Evolutionary conservation across 2,329 filamentous ascomycete genomes (phyloP).

Genomic region (Stylonectria norvegica): DNA sequence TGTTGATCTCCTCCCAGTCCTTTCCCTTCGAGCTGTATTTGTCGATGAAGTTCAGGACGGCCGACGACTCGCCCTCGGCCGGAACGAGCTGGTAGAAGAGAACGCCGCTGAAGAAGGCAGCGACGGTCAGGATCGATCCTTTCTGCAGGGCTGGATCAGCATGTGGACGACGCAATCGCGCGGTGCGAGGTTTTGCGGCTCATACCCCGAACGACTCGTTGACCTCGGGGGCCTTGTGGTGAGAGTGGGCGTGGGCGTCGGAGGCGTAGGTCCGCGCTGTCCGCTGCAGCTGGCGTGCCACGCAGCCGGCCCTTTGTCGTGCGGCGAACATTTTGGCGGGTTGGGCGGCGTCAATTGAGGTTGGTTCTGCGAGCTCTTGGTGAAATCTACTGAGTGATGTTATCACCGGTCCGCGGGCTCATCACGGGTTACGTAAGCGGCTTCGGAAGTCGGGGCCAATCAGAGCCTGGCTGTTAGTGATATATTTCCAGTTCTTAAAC

Average conservation of each 20-base stretch:
- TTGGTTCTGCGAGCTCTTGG: constrained; percentile 23
- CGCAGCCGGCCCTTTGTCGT: constrained; percentile 43
- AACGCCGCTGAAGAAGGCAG: constrained; percentile 42
- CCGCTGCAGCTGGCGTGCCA: constrained; percentile 37
- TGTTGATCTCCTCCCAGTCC: constrained; percentile 51
- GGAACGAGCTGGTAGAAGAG: constrained; percentile 49
- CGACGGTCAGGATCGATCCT: constrained; percentile 47
- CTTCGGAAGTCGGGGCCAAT: constrained; percentile 19
- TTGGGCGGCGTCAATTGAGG: constrained; percentile 33
- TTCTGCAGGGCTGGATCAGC: constrained; percentile 35
- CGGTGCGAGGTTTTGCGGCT: constrained; percentile 24
- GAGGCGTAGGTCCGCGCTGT: constrained; percentile 52
- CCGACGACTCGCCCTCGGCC: constrained; percentile 48
- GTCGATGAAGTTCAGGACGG: constrained; percentile 44
- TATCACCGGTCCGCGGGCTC: constrained; percentile 25
- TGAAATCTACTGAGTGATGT: constrained; percentile 24
- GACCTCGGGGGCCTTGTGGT: constrained; percentile 43
- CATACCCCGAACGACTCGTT: constrained; percentile 58
- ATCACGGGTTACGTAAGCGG: constrained; percentile 29
- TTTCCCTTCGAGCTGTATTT: constrained; percentile 46
- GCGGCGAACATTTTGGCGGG: constrained; percentile 39
- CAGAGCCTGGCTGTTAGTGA: constrained; percentile 15
- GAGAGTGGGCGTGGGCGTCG: constrained; percentile 43
- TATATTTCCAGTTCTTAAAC: no score
- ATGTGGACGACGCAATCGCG: constrained; percentile 5